Percentiles rank a stretch among this genome's conserved stretches.
phyloP scores from a whole-genome alignment of 2,329 filamentous ascomycete species.

The Epichloe sp. region DNA sequence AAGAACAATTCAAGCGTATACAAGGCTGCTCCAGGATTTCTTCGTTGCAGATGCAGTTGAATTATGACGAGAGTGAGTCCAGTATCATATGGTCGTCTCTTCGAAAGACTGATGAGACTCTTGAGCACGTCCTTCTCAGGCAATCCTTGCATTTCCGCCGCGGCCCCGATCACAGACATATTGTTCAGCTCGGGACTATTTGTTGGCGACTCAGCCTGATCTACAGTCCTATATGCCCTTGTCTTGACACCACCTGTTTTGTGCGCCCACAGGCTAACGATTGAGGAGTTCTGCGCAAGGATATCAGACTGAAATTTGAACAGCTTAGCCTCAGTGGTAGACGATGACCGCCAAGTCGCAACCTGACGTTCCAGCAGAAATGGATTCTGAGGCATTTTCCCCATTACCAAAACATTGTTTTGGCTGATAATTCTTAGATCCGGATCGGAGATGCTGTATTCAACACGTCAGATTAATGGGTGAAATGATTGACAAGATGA shows the following conservation, averaged over 20 bases:
- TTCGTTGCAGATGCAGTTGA: slow-evolving; percentile 63
- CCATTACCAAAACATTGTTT: slow-evolving; percentile 43
- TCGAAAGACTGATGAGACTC: slow-evolving; percentile 53
- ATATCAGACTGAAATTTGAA: slow-evolving; percentile 55
- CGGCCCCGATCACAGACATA: slow-evolving; percentile 48
- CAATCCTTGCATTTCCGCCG: slow-evolving; percentile 53
- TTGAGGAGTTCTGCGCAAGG: slow-evolving; percentile 47
- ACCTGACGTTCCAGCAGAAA: slow-evolving; percentile 53
- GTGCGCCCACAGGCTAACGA: slow-evolving; percentile 50
- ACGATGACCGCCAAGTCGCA: slow-evolving; percentile 33
- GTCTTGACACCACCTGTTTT: slow-evolving; percentile 51
- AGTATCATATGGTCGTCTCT: slow-evolving; percentile 65
- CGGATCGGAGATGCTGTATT: slow-evolving; percentile 47
- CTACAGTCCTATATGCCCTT: slow-evolving; percentile 31
- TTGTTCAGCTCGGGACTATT: slow-evolving; percentile 21
- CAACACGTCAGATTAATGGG: slow-evolving; percentile 14
- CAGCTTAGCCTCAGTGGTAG: slow-evolving; percentile 46
- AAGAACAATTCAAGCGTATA: slow-evolving; percentile 66
- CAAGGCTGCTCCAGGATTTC: slow-evolving; percentile 62
- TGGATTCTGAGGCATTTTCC: slow-evolving; percentile 40
- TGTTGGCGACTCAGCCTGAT: slow-evolving; percentile 15
- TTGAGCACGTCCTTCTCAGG: slow-evolving; percentile 57
- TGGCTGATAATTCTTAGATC: slow-evolving; percentile 54
- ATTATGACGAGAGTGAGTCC: slow-evolving; percentile 68
- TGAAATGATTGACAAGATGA: not conserved